phyloP scores from a whole-genome alignment of 805 yeast genomes.

The Candida berthetii region DNA sequence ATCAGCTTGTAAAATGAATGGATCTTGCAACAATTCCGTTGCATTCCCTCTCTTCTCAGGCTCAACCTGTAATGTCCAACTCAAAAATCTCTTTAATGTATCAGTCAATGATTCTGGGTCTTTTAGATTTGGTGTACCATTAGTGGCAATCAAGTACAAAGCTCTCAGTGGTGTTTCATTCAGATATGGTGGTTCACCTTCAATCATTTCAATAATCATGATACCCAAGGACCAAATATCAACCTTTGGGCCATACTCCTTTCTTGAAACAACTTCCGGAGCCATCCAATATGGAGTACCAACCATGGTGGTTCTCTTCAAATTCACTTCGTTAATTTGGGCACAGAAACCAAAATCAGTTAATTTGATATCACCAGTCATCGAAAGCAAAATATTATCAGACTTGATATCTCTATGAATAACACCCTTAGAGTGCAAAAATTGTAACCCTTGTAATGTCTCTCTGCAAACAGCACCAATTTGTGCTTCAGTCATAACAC shows the following conservation, averaged over 20 bases:
- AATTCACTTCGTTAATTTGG: conserved; percentile 71
- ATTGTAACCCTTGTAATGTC: conserved; percentile 78
- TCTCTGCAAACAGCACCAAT: conserved; percentile 94
- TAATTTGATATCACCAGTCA: conserved; percentile 84
- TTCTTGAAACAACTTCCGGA: conserved; percentile 93
- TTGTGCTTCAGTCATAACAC: conserved; percentile 86
- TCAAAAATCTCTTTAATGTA: conserved; percentile 62
- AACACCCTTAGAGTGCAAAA: conserved; percentile 86
- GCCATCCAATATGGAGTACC: conserved; percentile 99
- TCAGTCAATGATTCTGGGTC: conserved; percentile 76
- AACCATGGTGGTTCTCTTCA: conserved; percentile 95
- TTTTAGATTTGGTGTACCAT: conserved; percentile 92
- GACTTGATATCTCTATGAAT: conserved; percentile 96
- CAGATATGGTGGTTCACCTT: conserved; percentile 97
- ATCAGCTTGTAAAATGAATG: conserved; percentile 58
- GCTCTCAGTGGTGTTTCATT: conserved; percentile 96
- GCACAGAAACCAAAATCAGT: conserved; percentile 98
- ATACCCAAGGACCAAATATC: conserved; percentile 98
- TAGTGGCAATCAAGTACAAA: conserved; percentile 87
- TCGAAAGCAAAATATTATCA: conserved; percentile 80
- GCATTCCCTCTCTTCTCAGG: conserved; percentile 80
- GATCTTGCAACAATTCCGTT: conserved; percentile 58
- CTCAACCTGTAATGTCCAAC: conserved; percentile 76
- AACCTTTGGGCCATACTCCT: conserved; percentile 94
- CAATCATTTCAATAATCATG: conserved; percentile 98